These are phyloP conservation scores for Coprinellus aureogranulatus DNA, from an alignment of 768 basidiomycete species.

Conservation along the genomic window DNA sequence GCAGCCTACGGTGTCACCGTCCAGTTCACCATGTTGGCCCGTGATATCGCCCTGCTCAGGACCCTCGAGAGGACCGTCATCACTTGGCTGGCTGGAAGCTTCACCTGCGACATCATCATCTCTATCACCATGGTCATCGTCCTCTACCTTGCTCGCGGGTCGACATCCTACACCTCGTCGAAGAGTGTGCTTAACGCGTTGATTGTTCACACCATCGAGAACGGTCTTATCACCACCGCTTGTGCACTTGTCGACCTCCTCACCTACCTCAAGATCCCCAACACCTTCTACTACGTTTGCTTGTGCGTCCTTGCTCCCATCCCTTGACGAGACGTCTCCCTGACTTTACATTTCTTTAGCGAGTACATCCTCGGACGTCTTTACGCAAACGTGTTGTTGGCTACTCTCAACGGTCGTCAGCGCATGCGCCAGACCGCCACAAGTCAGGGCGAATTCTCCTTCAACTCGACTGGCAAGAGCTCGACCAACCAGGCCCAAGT, in stretches of 20 bases:
- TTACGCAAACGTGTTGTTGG: neutral
- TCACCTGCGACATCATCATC: neutral
- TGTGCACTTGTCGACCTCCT: slow-evolving; percentile 3
- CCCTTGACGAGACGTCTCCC: neutral
- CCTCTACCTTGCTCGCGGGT: neutral
- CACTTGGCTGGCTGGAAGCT: slow-evolving; percentile 1
- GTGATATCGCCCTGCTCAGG: neutral
- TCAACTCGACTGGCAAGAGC: neutral
- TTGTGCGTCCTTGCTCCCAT: neutral
- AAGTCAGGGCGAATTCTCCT: neutral
- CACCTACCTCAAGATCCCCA: neutral
- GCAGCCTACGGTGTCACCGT: neutral
- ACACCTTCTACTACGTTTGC: slow-evolving; percentile 3
- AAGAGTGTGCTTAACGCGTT: slow-evolving; percentile 2
- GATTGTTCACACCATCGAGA: slow-evolving; percentile 4
- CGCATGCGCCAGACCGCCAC: neutral
- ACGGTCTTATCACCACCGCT: slow-evolving; percentile 1
- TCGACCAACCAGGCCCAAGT: neutral
- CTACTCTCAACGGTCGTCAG: slow-evolving; percentile 4
- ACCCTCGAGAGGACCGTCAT: neutral
- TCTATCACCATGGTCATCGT: neutral
- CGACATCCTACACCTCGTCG: neutral
- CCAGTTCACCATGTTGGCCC: slow-evolving; percentile 1
- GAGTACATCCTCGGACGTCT: slow-evolving; percentile 2
- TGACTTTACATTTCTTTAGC: neutral